phyloP scores from a whole-genome alignment of 768 basidiomycete genomes.

The Boletus subparvulus region DNA sequence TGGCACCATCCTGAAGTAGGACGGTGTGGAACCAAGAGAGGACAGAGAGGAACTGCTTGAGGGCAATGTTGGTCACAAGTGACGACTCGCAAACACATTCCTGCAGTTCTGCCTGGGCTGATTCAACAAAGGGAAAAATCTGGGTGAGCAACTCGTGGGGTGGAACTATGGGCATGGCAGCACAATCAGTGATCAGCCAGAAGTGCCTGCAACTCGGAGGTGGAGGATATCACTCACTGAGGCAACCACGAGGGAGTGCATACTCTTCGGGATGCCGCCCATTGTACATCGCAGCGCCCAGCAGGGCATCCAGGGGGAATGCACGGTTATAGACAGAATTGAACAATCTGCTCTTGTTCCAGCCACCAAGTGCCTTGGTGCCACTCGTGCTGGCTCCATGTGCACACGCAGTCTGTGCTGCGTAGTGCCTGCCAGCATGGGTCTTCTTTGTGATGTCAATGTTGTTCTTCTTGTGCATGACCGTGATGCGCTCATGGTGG shows the following conservation, averaged over 20 bases:
- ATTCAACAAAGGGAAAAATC: constrained; percentile 10
- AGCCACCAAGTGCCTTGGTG: constrained; percentile 19
- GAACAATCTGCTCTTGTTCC: neutral
- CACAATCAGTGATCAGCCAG: neutral
- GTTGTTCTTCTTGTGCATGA: too few relatives aligned
- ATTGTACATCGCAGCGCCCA: constrained; percentile 35
- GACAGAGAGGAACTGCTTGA: constrained; percentile 29
- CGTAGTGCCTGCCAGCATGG: too few relatives aligned
- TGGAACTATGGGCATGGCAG: constrained; percentile 11
- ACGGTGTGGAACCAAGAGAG: constrained; percentile 23
- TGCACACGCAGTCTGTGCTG: constrained; percentile 17
- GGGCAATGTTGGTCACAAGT: constrained; percentile 14
- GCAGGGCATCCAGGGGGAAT: constrained; percentile 7
- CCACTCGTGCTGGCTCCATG: constrained; percentile 29
- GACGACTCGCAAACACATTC: neutral
- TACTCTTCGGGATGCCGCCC: constrained; percentile 8
- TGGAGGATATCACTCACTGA: neutral
- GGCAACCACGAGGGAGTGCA: constrained; percentile 10
- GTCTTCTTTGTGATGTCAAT: too few relatives aligned
- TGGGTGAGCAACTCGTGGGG: constrained; percentile 2
- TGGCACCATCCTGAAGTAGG: too few relatives aligned
- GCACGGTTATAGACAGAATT: neutral
- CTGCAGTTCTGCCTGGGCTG: neutral
- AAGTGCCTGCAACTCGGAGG: too few relatives aligned
- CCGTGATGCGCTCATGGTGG: too few relatives aligned